These are phyloP conservation scores for Phaeosphaeria sp. DNA, from an alignment of 2,329 filamentous ascomycete genomes.

Conservation along the genomic window DNA sequence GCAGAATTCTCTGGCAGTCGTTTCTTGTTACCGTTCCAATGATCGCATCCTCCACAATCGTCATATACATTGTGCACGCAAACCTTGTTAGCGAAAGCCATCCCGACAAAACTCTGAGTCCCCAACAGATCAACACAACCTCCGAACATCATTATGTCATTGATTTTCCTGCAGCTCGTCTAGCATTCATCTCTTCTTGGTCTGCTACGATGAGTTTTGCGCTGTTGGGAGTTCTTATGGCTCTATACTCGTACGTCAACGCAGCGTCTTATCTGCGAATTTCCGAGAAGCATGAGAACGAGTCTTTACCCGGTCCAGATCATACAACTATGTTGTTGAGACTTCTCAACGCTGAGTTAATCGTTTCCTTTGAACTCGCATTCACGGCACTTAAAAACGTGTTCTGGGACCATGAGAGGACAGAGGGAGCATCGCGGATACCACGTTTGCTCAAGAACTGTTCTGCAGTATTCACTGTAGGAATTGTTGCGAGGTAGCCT, in stretches of 20 bases:
- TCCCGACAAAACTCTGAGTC: slow-evolving; percentile 13
- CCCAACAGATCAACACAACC: slow-evolving; percentile 6
- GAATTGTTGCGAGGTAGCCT: slow-evolving; percentile 12
- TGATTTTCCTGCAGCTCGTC: slow-evolving; percentile 13
- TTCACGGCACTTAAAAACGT: slow-evolving; percentile 1
- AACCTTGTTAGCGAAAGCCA: slow-evolving; percentile 7
- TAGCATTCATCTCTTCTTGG: slow-evolving; percentile 19
- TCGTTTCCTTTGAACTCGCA: slow-evolving; percentile 9
- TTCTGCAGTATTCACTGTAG: slow-evolving; percentile 6
- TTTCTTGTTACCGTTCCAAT: slow-evolving; percentile 10
- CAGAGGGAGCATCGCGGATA: not conserved
- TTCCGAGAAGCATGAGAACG: slow-evolving; percentile 6
- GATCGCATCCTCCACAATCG: slow-evolving; percentile 7
- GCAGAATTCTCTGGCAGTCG: not conserved
- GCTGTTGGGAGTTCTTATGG: slow-evolving; percentile 15
- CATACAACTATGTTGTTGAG: slow-evolving; percentile 13
- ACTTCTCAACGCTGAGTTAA: slow-evolving; percentile 18
- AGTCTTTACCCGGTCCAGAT: slow-evolving; percentile 12
- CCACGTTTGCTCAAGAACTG: slow-evolving; percentile 6
- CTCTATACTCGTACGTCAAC: slow-evolving; percentile 10
- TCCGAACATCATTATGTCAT: slow-evolving; percentile 10
- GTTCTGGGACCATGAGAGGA: not conserved
- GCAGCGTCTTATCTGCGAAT: slow-evolving; percentile 7
- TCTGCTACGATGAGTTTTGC: slow-evolving; percentile 20
- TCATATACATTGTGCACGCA: slow-evolving; percentile 11